phyloP scores from a whole-genome alignment of 148 eudicot species.

The Silene latifolia region DNA sequence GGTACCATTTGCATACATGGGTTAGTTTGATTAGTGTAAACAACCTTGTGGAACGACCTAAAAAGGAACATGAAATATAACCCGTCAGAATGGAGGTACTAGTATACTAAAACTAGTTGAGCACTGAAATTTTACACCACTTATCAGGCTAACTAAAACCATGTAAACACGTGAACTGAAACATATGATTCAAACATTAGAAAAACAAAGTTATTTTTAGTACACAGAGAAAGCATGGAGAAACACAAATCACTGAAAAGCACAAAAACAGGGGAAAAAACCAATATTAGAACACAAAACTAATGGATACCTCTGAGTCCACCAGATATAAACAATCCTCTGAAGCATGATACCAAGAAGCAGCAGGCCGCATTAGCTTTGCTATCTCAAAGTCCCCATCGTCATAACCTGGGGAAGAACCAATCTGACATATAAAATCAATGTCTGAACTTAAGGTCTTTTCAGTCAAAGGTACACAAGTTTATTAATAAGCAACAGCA shows the following conservation, averaged over 20 bases:
- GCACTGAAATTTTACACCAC: too few species aligned
- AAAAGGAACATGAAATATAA: too few species aligned
- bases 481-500: not conserved
- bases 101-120: too few species aligned
- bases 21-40: too few species aligned
- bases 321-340: slow-evolving; percentile 79
- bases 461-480: slow-evolving; percentile 19
- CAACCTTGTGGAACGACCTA: too few species aligned
- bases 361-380: slow-evolving; percentile 81
- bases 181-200: too few species aligned
- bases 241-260: not conserved
- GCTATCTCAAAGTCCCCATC: slow-evolving; percentile 92
- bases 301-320: slow-evolving; percentile 72
- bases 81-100: too few species aligned
- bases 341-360: slow-evolving; percentile 61
- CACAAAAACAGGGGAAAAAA: not conserved
- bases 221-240: not conserved
- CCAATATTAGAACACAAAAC: not conserved
- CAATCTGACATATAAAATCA: slow-evolving; percentile 68
- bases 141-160: too few species aligned
- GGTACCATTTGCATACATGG: too few species aligned
- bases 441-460: slow-evolving; percentile 24
- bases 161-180: too few species aligned
- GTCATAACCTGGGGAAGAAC: slow-evolving; percentile 95
- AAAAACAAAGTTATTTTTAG: not conserved